Base-by-base conservation (phyloP, 768 basidiomycete species). In the Boletus subparvulus region DNA sequence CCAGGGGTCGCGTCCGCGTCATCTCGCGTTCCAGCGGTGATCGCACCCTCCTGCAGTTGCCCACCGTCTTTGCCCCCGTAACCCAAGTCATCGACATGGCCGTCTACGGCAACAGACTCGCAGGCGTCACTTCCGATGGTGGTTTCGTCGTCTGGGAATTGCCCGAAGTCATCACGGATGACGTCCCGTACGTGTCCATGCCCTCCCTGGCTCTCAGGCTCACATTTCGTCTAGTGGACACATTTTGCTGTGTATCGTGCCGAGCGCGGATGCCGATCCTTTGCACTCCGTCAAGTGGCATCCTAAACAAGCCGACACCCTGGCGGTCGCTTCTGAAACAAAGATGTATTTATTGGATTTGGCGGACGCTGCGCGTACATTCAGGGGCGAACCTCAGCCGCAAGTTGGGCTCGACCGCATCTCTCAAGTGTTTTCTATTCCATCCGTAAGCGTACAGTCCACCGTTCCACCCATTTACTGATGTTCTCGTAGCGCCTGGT, bases 101-200 rank as follows among this genome's bases (percentile, higher is more conserved):
- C 12, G 90, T 92, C 8, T 87, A 80, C 63, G 86, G 84, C 24
- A 91, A 92, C 70, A 78, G 91, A 45, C 82, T 94, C 32, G 91
- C 90, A 3, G 92, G 90, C 7, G 86, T 93, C 12, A 93, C 92
- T 0, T 89, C 88, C 3, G 92, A 94, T 64, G 92, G 92, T 57
- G 92, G 92, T 40, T 90, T 93, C 61, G 88, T 93, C 33, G 87
- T 93, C 7, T 93, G 92, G 92, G 88, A 93, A 67, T 68, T 93
- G 26, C 92, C 92, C 32, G 86, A 88, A 50, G 69, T 86, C 51
- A 90, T 94, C 67, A 90, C 85, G 13, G 92, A 94, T 65, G 91
- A 94, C 72, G 89, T 88, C 33, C 87, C 88, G 90, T 92, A 74
- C 68, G 89, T 83, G 28, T 52, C 43, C 19, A 45, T 48, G 3